Evolutionary conservation across 169 alveolate genomes (phyloP).

Genomic region (Plasmodium inui): DNA sequence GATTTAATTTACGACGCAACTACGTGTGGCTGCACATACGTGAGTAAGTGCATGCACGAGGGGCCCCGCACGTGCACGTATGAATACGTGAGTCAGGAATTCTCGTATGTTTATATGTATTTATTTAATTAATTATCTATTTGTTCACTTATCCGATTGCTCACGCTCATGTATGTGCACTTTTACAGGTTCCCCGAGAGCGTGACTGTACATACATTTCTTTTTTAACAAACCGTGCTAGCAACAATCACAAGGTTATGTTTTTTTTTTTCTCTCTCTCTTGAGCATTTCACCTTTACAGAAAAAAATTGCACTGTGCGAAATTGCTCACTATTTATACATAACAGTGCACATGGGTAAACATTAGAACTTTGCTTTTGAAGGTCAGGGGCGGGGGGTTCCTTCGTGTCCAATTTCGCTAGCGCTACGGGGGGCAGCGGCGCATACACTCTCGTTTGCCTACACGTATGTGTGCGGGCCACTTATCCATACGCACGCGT

Average conservation of each 20-base stretch:
- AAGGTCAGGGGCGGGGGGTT: neutral
- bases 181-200: neutral
- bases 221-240: neutral
- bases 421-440: neutral
- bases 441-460: neutral
- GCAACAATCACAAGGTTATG: neutral
- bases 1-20: slow-evolving; percentile 8
- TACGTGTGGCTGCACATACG: neutral
- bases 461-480: neutral
- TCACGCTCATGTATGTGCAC: neutral
- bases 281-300: neutral
- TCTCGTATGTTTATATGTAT: neutral
- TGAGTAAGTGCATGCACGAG: neutral
- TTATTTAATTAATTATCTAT: no score
- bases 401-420: neutral
- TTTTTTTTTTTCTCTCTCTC: neutral
- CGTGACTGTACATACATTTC: neutral
- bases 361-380: neutral
- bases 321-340: neutral
- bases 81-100: neutral
- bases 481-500: neutral
- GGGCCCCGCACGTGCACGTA: neutral
- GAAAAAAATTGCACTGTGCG: neutral
- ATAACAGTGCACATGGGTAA: neutral
- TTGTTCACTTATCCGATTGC: neutral